phyloP scores from a whole-genome alignment of 2,329 filamentous ascomycete species.

The Diatrype stigma region DNA sequence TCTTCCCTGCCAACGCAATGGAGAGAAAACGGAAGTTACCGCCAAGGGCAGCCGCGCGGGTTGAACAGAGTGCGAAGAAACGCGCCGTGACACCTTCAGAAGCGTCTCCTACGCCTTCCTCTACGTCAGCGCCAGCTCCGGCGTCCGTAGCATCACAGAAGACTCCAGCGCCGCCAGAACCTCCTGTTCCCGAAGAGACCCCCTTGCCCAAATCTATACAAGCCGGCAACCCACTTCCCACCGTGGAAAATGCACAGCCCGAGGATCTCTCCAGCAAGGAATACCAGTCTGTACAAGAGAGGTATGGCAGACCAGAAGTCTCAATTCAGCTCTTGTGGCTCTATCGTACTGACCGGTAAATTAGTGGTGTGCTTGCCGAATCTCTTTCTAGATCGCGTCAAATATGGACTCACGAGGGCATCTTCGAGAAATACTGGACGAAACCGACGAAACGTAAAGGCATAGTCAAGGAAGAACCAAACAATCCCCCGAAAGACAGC shows the following conservation, averaged over 20 bases:
- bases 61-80: constrained; percentile 57
- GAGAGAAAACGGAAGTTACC: constrained; percentile 64
- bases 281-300: constrained; percentile 71
- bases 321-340: not conserved
- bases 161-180: constrained; percentile 27
- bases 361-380: constrained; percentile 69
- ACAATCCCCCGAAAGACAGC: constrained; percentile 65
- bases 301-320: constrained; percentile 39
- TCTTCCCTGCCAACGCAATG: constrained; percentile 36
- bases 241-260: constrained; percentile 62
- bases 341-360: constrained; percentile 16
- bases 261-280: constrained; percentile 59
- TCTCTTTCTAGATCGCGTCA: constrained; percentile 69
- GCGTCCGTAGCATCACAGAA: constrained; percentile 19
- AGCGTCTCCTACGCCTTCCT: constrained; percentile 46
- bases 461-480: constrained; percentile 56
- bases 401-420: constrained; percentile 66
- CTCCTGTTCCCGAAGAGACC: constrained; percentile 30
- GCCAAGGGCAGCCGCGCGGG: constrained; percentile 56
- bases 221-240: constrained; percentile 66
- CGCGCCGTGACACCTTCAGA: constrained; percentile 54
- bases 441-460: constrained; percentile 69
- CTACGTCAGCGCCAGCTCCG: constrained; percentile 38
- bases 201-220: constrained; percentile 59
- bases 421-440: constrained; percentile 75